Conservation (phyloP, 2,329 filamentous ascomycete species). For the Pyrenochaeta sp. region DNA sequence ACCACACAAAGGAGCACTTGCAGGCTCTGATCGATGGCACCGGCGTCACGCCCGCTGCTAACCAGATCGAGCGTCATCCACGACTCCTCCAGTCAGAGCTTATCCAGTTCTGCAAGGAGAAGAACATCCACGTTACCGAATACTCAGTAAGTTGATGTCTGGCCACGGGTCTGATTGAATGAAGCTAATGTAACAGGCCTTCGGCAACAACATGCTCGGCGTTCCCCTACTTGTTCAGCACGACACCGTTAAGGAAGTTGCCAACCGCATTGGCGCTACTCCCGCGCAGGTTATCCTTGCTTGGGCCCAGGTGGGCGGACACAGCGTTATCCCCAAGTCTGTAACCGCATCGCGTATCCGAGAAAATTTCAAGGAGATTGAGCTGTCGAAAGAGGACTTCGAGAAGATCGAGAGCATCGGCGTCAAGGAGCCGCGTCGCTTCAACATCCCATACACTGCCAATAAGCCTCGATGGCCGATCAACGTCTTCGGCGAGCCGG, state of each 20-base stretch:
- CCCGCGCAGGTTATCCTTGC: slow-evolving; percentile 83
- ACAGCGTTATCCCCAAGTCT: slow-evolving; percentile 45
- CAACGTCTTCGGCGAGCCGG: slow-evolving; percentile 64
- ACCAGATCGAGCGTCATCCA: slow-evolving; percentile 45
- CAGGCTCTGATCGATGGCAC: slow-evolving; percentile 57
- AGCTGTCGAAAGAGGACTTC: slow-evolving; percentile 36
- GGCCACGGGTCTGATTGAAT: slow-evolving; percentile 53
- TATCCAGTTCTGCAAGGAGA: slow-evolving; percentile 40
- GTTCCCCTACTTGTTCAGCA: slow-evolving; percentile 51
- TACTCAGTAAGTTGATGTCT: slow-evolving; percentile 30
- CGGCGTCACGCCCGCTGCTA: slow-evolving; percentile 37
- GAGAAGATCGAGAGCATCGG: slow-evolving; percentile 50
- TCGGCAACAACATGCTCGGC: slow-evolving; percentile 67
- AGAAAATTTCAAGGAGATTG: slow-evolving; percentile 45
- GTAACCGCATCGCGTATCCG: slow-evolving; percentile 41
- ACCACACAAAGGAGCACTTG: slow-evolving; percentile 49
- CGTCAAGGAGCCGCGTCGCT: slow-evolving; percentile 68
- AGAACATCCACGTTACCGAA: slow-evolving; percentile 42
- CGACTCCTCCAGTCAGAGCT: slow-evolving; percentile 39
- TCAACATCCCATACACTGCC: slow-evolving; percentile 52
- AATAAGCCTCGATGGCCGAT: slow-evolving; percentile 65
- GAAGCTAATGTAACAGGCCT: slow-evolving; percentile 70
- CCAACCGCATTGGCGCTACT: slow-evolving; percentile 68
- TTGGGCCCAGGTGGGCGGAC: slow-evolving; percentile 77
- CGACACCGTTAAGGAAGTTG: slow-evolving; percentile 71